A percentile compares a stretch with the other conserved stretches of the same genome.
phyloP scores from a whole-genome alignment of 495 filamentous ascomycete species.

The Durotheca rogersii region DNA sequence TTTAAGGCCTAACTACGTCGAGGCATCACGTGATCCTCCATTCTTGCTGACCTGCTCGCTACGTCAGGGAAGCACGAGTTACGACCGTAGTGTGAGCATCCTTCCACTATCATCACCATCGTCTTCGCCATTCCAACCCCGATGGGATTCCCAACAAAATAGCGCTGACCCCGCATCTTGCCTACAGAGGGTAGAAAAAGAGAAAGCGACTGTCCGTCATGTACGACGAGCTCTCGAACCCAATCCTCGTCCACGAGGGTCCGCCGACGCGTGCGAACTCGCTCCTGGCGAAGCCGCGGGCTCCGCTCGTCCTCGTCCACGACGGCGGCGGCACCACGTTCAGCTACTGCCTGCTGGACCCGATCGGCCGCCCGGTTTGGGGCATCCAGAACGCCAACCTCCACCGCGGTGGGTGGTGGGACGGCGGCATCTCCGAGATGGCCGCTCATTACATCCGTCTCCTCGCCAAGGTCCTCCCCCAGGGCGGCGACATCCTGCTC shows the following conservation, averaged over 20 bases:
- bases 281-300: constrained; percentile 10
- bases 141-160: too few species aligned
- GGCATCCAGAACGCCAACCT: constrained; percentile 41
- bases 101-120: too few species aligned
- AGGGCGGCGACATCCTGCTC: constrained; percentile 35
- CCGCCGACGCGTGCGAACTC: constrained; percentile 5
- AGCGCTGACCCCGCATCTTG: too few species aligned
- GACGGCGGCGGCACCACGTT: constrained; percentile 44
- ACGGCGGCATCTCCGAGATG: constrained; percentile 38
- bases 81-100: too few species aligned
- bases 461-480: constrained; percentile 32
- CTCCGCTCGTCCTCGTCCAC: constrained; percentile 40
- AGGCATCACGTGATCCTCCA: too few species aligned
- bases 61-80: too few species aligned
- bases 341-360: constrained; percentile 36
- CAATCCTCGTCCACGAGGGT: constrained; percentile 29
- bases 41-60: too few species aligned
- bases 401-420: constrained; percentile 35
- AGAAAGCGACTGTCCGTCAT: constrained; percentile 4
- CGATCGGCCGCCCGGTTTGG: constrained; percentile 36
- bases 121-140: too few species aligned
- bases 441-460: constrained; percentile 31
- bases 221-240: constrained; percentile 25
- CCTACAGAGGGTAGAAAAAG: too few species aligned
- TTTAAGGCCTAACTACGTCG: too few species aligned